Conservation (phyloP, 192 early-diverging fungal genomes). For the Funneliformis mosseae region DNA sequence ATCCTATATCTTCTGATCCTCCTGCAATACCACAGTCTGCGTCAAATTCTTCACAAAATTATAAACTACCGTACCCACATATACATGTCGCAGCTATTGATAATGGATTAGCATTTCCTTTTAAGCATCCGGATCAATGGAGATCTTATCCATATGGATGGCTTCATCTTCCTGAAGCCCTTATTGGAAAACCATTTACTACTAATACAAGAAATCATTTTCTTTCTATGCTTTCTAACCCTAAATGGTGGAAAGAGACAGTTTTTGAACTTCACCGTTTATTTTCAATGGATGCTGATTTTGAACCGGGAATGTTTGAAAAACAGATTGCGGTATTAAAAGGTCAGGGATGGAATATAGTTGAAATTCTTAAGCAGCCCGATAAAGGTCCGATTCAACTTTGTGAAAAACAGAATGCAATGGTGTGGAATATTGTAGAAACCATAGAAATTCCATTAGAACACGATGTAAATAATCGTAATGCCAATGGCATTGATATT, state of each 20-base stretch:
- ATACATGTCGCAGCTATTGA: conserved; percentile 88
- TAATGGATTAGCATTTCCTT: conserved; percentile 93
- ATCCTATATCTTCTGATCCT: not conserved
- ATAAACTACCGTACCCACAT: conserved; percentile 39
- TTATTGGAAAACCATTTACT: conserved; percentile 68
- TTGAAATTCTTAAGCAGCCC: conserved; percentile 63
- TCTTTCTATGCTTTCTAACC: conserved; percentile 66
- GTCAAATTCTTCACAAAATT: not conserved
- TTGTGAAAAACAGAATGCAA: conserved; percentile 43
- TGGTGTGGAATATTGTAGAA: conserved; percentile 57
- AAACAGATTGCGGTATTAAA: conserved; percentile 82
- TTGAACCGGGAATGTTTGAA: conserved; percentile 78
- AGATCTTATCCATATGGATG: conserved; percentile 93
- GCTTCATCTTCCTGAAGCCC: conserved; percentile 68
- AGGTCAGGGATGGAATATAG: conserved; percentile 86
- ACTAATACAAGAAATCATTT: conserved; percentile 66
- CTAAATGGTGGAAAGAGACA: conserved; percentile 80
- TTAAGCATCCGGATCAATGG: conserved; percentile 88
- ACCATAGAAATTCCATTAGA: conserved; percentile 29
- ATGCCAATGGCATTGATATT: conserved; percentile 2
- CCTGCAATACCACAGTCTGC: not conserved
- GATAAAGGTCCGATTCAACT: conserved; percentile 59
- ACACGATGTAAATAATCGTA: conserved; percentile 10
- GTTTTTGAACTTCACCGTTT: conserved; percentile 65
- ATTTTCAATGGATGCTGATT: conserved; percentile 75